These are phyloP conservation scores for Tolypocladium pustulatum DNA, from an alignment of 2,329 filamentous ascomycete genomes.

Conservation along the genomic window DNA sequence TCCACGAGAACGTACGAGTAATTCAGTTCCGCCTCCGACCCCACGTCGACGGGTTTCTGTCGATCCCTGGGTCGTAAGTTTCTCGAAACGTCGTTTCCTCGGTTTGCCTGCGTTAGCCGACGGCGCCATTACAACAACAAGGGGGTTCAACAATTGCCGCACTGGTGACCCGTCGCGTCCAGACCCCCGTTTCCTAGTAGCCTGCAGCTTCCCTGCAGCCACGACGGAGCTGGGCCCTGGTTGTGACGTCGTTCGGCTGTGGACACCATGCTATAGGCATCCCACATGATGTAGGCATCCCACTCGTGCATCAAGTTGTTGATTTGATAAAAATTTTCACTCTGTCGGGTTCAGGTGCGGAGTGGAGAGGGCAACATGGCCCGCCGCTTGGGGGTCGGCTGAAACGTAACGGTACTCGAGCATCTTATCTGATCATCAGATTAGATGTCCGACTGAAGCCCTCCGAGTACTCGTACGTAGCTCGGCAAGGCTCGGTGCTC, in stretches of 20 bases:
- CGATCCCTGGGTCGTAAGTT: not conserved
- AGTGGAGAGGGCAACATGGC: not conserved
- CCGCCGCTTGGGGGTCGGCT: not conserved
- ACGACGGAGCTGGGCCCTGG: too few relatives aligned
- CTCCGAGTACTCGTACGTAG: not conserved
- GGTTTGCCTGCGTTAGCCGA: not conserved
- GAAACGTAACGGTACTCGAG: not conserved
- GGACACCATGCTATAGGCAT: not conserved
- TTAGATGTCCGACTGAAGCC: conserved; percentile 21
- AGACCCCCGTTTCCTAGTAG: not conserved
- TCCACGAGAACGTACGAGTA: too few relatives aligned
- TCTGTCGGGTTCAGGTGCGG: not conserved
- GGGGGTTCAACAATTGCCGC: not conserved
- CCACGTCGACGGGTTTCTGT: not conserved
- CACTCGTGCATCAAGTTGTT: not conserved
- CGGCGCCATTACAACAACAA: not conserved
- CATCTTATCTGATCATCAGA: conserved; percentile 37
- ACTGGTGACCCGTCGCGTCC: not conserved
- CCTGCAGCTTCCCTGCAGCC: too few relatives aligned
- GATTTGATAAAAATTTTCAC: not conserved
- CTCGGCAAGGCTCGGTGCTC: conserved; percentile 3
- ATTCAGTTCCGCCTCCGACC: too few relatives aligned
- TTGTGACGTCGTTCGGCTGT: not conserved
- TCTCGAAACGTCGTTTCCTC: not conserved
- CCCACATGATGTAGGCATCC: too few relatives aligned